Conservation (phyloP, 2,329 filamentous ascomycete species). For the Leptodontidium sp. region DNA sequence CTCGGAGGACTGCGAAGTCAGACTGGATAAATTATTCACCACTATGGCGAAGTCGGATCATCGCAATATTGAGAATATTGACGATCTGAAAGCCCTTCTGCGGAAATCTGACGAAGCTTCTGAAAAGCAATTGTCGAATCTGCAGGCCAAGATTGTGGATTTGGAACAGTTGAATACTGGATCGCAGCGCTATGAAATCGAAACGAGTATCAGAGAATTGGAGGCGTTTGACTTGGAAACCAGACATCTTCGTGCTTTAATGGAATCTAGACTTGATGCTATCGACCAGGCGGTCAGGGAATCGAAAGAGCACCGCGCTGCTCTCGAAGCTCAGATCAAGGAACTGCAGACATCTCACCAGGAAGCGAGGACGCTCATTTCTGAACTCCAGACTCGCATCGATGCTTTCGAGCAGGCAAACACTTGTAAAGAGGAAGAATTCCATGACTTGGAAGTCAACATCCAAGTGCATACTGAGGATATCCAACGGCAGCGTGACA, state of each 20-base stretch:
- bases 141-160: conserved; percentile 4
- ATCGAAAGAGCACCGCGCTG: neutral
- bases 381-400: neutral
- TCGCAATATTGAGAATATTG: conserved; percentile 18
- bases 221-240: neutral
- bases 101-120: neutral
- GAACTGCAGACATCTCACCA: neutral
- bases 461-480: conserved; percentile 23
- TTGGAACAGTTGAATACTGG: neutral
- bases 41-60: conserved; percentile 20
- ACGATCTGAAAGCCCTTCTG: conserved; percentile 14
- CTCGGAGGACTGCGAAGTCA: neutral
- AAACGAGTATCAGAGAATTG: conserved; percentile 5
- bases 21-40: conserved; percentile 6
- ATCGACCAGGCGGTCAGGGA: neutral
- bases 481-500: conserved; percentile 19
- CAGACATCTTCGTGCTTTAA: neutral
- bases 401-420: conserved; percentile 9
- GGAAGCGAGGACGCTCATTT: neutral
- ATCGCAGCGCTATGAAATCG: neutral
- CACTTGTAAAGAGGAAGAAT: neutral
- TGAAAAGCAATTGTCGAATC: neutral
- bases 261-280: neutral
- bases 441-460: conserved; percentile 23
- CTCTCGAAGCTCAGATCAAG: neutral